Conservation (phyloP, 441 rosid genomes). For the Adansonia gregorii region DNA sequence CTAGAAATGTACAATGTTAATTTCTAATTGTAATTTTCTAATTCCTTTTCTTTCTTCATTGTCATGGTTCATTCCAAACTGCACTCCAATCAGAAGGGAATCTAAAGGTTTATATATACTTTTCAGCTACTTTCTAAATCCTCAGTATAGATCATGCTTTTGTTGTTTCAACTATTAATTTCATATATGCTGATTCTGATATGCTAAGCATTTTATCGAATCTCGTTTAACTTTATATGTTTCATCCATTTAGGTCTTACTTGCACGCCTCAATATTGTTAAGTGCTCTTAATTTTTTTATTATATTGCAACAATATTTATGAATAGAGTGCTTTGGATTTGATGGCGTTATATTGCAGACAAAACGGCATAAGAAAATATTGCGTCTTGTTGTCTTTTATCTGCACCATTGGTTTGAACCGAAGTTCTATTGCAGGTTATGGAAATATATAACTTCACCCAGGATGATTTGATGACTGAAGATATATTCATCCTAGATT, state of each 20-base stretch:
- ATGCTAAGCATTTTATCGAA: background rate
- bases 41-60: constrained; percentile 24
- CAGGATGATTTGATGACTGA: constrained; percentile 98
- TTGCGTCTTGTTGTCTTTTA: background rate
- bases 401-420: constrained; percentile 5
- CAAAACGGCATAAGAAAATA: background rate
- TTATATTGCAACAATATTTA: background rate
- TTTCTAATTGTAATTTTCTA: constrained; percentile 20
- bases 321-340: background rate
- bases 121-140: constrained; percentile 16
- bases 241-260: background rate
- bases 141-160: background rate
- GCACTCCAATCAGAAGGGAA: constrained; percentile 55
- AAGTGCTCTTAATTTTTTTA: background rate
- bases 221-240: background rate
- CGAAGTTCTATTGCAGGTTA: constrained; percentile 55
- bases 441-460: constrained; percentile 78
- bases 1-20: constrained; percentile 6
- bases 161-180: constrained; percentile 23
- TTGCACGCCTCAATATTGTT: background rate
- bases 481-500: constrained; percentile 89
- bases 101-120: constrained; percentile 61
- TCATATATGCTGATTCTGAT: constrained; percentile 13
- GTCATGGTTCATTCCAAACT: constrained; percentile 33
- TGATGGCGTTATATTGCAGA: background rate